Conservation (phyloP, 345 rosid species). For the Triadica sebifera region DNA sequence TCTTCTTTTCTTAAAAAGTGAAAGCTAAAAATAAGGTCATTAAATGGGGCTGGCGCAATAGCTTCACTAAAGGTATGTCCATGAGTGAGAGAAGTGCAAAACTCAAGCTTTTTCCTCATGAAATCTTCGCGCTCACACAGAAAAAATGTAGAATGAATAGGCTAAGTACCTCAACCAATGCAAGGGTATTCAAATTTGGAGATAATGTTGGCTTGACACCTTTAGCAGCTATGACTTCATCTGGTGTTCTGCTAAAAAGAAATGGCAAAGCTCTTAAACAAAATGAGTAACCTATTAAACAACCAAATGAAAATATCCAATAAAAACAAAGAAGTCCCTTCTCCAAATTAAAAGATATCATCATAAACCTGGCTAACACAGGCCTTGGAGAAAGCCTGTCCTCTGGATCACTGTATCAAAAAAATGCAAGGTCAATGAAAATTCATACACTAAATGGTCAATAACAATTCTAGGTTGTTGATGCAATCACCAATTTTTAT, state of each 20-base stretch:
- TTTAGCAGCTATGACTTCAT: conserved; percentile 93
- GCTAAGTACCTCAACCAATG: conserved; percentile 69
- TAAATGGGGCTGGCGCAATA: background rate
- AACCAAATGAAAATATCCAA: conserved; percentile 2
- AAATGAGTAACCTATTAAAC: background rate
- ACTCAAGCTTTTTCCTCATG: background rate
- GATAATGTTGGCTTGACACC: conserved; percentile 95
- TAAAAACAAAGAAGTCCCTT: conserved; percentile 10
- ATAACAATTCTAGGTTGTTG: background rate
- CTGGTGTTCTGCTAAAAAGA: conserved; percentile 60
- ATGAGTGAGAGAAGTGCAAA: background rate
- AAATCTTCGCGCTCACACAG: background rate
- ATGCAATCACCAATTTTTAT: background rate
- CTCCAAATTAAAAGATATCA: conserved; percentile 13
- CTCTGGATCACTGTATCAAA: conserved; percentile 68
- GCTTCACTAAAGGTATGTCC: no score
- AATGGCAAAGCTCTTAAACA: background rate
- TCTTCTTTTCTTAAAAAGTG: background rate
- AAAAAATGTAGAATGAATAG: background rate
- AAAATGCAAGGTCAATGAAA: background rate
- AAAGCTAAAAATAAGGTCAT: background rate
- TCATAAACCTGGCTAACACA: conserved; percentile 73
- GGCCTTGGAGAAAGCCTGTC: conserved; percentile 92
- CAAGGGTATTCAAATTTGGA: conserved; percentile 88
- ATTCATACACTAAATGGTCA: background rate